A percentile compares a stretch with the other conserved stretches of the same genome.
Conservation (phyloP, 805 yeast species). For the Cyberlindnera amylophila region DNA sequence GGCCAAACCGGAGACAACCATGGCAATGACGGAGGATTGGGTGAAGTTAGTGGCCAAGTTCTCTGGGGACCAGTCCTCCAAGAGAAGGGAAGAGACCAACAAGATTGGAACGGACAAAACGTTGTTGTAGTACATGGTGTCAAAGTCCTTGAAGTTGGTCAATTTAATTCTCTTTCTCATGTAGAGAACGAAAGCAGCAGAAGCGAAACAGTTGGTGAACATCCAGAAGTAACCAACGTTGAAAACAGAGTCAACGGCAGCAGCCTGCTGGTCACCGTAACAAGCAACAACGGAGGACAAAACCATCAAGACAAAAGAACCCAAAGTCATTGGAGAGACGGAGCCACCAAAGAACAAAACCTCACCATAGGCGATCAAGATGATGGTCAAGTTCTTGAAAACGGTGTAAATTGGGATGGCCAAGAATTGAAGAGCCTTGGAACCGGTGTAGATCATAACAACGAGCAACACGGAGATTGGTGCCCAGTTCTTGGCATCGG, state of each 20-base stretch:
- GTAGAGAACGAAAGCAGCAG: slow-evolving; percentile 88
- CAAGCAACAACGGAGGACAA: slow-evolving; percentile 95
- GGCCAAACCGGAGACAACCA: slow-evolving; percentile 90
- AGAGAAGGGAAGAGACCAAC: slow-evolving; percentile 63
- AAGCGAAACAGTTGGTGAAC: slow-evolving; percentile 89
- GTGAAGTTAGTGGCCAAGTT: slow-evolving; percentile 75
- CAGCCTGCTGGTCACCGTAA: slow-evolving; percentile 62
- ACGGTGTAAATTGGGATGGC: slow-evolving; percentile 96
- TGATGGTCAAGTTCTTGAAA: slow-evolving; percentile 95
- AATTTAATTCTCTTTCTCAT: slow-evolving; percentile 98
- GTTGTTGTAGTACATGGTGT: slow-evolving; percentile 98
- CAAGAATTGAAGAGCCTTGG: slow-evolving; percentile 89
- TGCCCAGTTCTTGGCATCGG: slow-evolving; percentile 93
- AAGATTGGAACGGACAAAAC: slow-evolving; percentile 89
- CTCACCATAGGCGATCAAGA: slow-evolving; percentile 96
- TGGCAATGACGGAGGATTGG: slow-evolving; percentile 65
- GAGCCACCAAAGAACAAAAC: slow-evolving; percentile 94
- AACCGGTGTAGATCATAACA: slow-evolving; percentile 91
- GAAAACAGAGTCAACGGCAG: slow-evolving; percentile 33
- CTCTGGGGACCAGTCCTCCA: slow-evolving; percentile 91
- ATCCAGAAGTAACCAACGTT: slow-evolving; percentile 94
- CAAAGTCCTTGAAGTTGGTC: slow-evolving; percentile 94
- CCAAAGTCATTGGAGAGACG: slow-evolving; percentile 85
- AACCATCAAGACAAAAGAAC: slow-evolving; percentile 89
- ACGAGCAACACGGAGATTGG: slow-evolving; percentile 90